Conservation (phyloP, 768 basidiomycete species). For the Pilatotrama ljubarskyi region DNA sequence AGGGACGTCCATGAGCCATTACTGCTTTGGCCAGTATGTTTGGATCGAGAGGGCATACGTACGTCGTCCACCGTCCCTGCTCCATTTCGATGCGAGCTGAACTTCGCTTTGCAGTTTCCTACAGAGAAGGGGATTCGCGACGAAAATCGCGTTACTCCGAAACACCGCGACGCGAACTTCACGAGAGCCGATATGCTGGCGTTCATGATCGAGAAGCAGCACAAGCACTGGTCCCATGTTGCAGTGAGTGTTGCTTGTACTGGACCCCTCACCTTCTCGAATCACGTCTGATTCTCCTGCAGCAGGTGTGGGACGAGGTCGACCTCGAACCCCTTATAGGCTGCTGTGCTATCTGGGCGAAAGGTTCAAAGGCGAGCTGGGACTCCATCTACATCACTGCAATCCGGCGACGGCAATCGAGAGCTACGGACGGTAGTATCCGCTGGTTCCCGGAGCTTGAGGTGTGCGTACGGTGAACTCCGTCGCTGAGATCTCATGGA, state of each 20-base stretch:
- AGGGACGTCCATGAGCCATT: not conserved
- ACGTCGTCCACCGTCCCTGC: not conserved
- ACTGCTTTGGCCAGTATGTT: not conserved
- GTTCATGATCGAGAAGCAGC: not conserved
- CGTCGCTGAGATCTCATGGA: too few species aligned
- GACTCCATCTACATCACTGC: not conserved
- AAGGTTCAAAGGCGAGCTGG: not conserved
- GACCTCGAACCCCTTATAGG: not conserved
- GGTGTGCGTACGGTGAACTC: not conserved
- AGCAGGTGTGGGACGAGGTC: not conserved
- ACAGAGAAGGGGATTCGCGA: not conserved
- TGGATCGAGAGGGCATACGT: not conserved
- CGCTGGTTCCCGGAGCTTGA: conserved; percentile 6
- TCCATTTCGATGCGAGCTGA: not conserved
- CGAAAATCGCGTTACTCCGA: not conserved
- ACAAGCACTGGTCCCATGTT: not conserved
- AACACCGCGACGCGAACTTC: not conserved
- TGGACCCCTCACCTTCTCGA: not conserved
- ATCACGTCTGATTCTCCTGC: not conserved
- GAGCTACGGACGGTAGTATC: not conserved
- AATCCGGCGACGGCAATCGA: not conserved
- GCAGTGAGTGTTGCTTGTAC: not conserved
- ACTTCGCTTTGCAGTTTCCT: not conserved
- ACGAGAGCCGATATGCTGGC: not conserved
- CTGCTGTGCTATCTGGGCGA: not conserved